A percentile compares a stretch with the other conserved stretches of the same genome.
Evolutionary conservation across 73 alveolate genomes (phyloP).

Genomic region (Paramecium caudatum): DNA sequence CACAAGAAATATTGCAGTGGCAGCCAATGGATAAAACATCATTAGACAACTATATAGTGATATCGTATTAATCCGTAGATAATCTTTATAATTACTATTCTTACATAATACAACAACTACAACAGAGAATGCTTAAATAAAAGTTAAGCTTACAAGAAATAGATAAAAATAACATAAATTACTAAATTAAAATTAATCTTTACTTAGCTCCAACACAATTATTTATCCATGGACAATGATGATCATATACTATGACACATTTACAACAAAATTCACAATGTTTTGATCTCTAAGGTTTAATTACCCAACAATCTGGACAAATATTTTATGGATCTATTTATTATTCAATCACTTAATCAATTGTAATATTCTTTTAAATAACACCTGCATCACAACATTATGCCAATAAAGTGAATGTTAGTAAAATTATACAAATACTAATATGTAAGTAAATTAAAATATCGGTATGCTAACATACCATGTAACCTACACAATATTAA

Average conservation of each 20-base stretch:
- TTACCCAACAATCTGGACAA: slow-evolving; percentile 72
- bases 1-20: too few relatives aligned
- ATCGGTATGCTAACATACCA: not conserved
- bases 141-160: not conserved
- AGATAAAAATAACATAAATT: not conserved
- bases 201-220: slow-evolving; percentile 77
- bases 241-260: slow-evolving; percentile 74
- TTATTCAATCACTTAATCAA: not conserved
- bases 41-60: not conserved
- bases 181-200: not conserved
- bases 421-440: not conserved
- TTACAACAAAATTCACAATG: slow-evolving; percentile 74
- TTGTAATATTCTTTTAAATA: not conserved
- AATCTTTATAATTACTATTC: not conserved
- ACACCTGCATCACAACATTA: slow-evolving; percentile 31
- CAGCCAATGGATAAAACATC: slow-evolving; percentile 24
- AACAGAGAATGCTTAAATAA: not conserved
- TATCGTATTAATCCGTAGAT: not conserved
- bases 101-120: not conserved
- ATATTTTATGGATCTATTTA: not conserved
- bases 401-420: not conserved
- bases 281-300: slow-evolving; percentile 68
- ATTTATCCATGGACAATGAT: slow-evolving; percentile 78
- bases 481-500: not conserved
- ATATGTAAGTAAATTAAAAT: not conserved